Evolutionary conservation across 257 asterid species (phyloP).

Genomic region (Rhazya stricta): DNA sequence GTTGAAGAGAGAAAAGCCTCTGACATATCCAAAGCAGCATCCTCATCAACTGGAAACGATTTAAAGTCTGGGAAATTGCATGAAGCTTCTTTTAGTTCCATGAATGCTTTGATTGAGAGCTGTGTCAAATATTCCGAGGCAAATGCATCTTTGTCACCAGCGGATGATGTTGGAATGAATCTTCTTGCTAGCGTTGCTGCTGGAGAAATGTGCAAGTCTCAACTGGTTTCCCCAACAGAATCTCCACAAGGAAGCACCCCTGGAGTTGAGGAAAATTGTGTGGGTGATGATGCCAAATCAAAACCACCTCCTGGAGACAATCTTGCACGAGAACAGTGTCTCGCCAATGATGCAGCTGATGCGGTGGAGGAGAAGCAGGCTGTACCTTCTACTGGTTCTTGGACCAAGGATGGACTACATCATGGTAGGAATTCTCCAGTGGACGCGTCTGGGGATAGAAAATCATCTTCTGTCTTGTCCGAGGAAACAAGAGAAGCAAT

Average conservation of each 20-base stretch:
- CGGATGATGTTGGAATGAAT: slow-evolving; percentile 89
- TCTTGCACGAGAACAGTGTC: slow-evolving; percentile 18
- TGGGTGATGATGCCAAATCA: slow-evolving; percentile 43
- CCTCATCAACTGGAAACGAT: slow-evolving; percentile 34
- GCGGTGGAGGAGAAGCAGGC: slow-evolving; percentile 32
- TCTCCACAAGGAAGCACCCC: slow-evolving; percentile 46
- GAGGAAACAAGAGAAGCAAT: slow-evolving; percentile 30
- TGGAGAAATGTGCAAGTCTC: slow-evolving; percentile 66
- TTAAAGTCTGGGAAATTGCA: slow-evolving; percentile 42
- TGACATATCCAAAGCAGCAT: slow-evolving; percentile 30
- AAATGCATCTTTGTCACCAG: slow-evolving; percentile 52
- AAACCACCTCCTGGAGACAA: slow-evolving; percentile 35
- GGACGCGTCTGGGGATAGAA: slow-evolving; percentile 27
- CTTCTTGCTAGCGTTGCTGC: slow-evolving; percentile 97
- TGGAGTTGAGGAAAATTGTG: slow-evolving; percentile 38
- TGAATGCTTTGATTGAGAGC: slow-evolving; percentile 92
- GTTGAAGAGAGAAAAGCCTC: slow-evolving; percentile 29
- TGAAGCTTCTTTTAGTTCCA: slow-evolving; percentile 67
- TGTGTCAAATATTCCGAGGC: slow-evolving; percentile 81
- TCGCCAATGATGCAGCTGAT: slow-evolving; percentile 27
- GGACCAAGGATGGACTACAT: slow-evolving; percentile 29
- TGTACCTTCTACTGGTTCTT: slow-evolving; percentile 26
- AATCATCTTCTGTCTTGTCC: slow-evolving; percentile 24
- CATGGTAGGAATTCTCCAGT: slow-evolving; percentile 23
- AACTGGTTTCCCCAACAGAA: slow-evolving; percentile 46